Percentiles rank a stretch among this genome's conserved stretches.
Evolutionary conservation across 2,329 filamentous ascomycete species (phyloP).

Genomic region (Alternaria sp.): DNA sequence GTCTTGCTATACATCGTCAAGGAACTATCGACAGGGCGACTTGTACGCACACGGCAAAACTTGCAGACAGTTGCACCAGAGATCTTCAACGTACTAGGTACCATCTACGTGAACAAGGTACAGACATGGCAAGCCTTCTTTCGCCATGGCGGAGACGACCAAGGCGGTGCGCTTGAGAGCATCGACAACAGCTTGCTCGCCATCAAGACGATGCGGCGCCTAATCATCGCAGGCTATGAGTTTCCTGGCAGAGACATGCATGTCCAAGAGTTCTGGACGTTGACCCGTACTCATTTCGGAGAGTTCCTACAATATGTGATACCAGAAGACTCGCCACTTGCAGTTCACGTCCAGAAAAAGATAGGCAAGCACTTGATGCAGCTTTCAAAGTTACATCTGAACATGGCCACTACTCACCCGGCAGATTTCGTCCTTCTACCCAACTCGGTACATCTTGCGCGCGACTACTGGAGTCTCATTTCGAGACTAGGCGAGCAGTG

Average conservation of each 20-base stretch:
- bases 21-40: slow-evolving; percentile 81
- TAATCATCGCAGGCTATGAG: slow-evolving; percentile 84
- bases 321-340: slow-evolving; percentile 63
- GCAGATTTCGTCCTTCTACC: slow-evolving; percentile 84
- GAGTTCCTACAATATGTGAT: slow-evolving; percentile 73
- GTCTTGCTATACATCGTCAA: slow-evolving; percentile 88
- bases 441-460: slow-evolving; percentile 77
- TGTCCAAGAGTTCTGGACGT: slow-evolving; percentile 80
- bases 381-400: slow-evolving; percentile 88
- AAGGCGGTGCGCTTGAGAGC: slow-evolving; percentile 66
- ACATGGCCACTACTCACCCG: slow-evolving; percentile 81
- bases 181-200: slow-evolving; percentile 80
- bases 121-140: slow-evolving; percentile 72
- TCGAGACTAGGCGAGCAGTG: slow-evolving; percentile 78
- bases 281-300: slow-evolving; percentile 78
- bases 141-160: slow-evolving; percentile 65
- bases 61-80: slow-evolving; percentile 83
- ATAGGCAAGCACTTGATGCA: slow-evolving; percentile 90
- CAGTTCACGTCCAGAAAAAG: slow-evolving; percentile 62
- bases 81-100: slow-evolving; percentile 78
- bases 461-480: slow-evolving; percentile 85
- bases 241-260: slow-evolving; percentile 79
- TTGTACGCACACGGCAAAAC: slow-evolving; percentile 76
- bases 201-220: slow-evolving; percentile 79
- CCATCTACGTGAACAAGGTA: slow-evolving; percentile 79